These are phyloP conservation scores for Nakaseomyces nivariensis DNA, from an alignment of 1,139 yeast genomes.

Conservation along the genomic window DNA sequence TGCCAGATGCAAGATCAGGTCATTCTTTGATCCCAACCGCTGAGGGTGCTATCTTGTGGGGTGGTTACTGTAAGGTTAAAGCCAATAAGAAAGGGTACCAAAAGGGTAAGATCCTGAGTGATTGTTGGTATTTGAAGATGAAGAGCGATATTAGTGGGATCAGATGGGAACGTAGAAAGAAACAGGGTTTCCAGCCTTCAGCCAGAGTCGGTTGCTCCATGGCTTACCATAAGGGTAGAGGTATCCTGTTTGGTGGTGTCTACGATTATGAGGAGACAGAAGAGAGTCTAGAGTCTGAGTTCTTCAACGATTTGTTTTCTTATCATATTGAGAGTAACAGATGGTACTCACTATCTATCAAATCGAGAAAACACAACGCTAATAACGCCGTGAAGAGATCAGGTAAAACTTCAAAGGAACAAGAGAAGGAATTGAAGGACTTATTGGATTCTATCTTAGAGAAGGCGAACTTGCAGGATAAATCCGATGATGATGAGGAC, in stretches of 20 bases:
- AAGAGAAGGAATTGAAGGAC: conserved; percentile 79
- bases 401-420: conserved; percentile 25
- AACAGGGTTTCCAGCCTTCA: conserved; percentile 81
- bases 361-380: conserved; percentile 38
- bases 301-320: conserved; percentile 70
- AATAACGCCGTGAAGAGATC: conserved; percentile 23
- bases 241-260: conserved; percentile 91
- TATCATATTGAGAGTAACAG: conserved; percentile 81
- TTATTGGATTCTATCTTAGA: conserved; percentile 66
- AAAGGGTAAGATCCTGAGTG: conserved; percentile 85
- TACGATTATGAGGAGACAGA: conserved; percentile 92
- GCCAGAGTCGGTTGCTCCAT: conserved; percentile 94
- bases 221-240: conserved; percentile 85
- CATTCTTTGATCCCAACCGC: conserved; percentile 75
- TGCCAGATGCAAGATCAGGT: conserved; percentile 91
- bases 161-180: conserved; percentile 82
- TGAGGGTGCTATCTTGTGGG: conserved; percentile 82
- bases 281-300: conserved; percentile 76
- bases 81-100: conserved; percentile 65
- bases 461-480: conserved; percentile 57
- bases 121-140: conserved; percentile 84
- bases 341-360: conserved; percentile 70
- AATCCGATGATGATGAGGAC: conserved; percentile 41
- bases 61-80: conserved; percentile 91
- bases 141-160: conserved; percentile 70